Base-by-base conservation (phyloP, 2,329 filamentous ascomycete genomes). In the Coniella vitis region DNA sequence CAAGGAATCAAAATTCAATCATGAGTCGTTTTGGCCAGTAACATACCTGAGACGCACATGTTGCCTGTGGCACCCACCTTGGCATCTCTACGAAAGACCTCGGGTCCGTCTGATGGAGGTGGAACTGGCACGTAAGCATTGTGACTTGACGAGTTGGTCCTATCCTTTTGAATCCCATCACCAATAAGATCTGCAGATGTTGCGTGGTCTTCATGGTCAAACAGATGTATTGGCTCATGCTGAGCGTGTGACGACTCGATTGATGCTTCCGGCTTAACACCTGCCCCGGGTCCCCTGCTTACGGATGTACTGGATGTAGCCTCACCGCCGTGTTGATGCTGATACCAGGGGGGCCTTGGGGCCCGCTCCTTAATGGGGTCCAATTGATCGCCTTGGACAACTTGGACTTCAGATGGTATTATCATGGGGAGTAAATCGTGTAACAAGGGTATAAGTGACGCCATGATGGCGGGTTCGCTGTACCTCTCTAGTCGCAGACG, bases 31-130 rank as follows among this genome's bases (percentile, higher is more conserved):
- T n/a, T 21, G 10, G 17, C 44, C 35, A 21, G 42, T 21, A 45
- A 59, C 77, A 68, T 65, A 78, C 83, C 74, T 39, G 80, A 80
- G 25, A 82, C 81, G 60, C 84, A 86, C 65, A 88, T 75, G 52
- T 76, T 77, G 52, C 83, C 77, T 47, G 76, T 81, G 61, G 79
- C 75, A 59, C 78, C 73, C 39, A 83, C 72, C 42, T 88, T 73
- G n/a, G 83, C 84, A 45, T 73, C 69, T 48, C 69, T 63, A 43
- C 66, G 63, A 37, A 68, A 59, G 57, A 70, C 67, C 42, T 42
- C 57, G 55, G 53, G 61, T 52, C 48, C 56, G 55, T 42, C 57
- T 56, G 34, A 2, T 14, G 25, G 25, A 13, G 37, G 7, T 16
- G 17, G 12, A 9, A 40, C 14, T 19, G 17, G 22, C 16, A 14